phyloP scores from a whole-genome alignment of 176 grass and related monocot species.

The Chloris gayana region DNA sequence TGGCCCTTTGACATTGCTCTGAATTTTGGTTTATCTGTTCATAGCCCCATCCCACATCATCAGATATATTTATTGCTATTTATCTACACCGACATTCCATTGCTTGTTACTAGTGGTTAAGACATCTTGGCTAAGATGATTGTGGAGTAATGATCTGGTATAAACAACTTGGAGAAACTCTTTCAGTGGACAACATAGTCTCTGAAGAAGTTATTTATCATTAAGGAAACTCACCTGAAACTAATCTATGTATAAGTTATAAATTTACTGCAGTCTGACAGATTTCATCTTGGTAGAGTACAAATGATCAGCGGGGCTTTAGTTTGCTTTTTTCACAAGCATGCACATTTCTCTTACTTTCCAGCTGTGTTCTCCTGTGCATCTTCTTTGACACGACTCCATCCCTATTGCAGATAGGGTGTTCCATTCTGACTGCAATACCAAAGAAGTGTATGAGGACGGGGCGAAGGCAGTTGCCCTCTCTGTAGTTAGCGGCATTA shows the following conservation, averaged over 20 bases:
- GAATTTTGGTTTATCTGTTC: neutral
- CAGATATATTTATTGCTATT: neutral
- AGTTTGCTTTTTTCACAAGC: slow-evolving; percentile 34
- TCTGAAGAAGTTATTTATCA: neutral
- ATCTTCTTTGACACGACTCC: slow-evolving; percentile 35
- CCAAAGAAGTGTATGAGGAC: slow-evolving; percentile 79
- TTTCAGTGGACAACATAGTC: neutral
- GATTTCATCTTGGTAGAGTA: slow-evolving; percentile 21
- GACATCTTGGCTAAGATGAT: neutral
- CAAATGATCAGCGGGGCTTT: neutral
- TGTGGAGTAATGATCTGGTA: neutral
- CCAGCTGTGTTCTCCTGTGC: slow-evolving; percentile 15
- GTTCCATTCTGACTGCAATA: slow-evolving; percentile 70
- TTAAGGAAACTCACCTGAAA: slow-evolving; percentile 1
- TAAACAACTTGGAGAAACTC: slow-evolving; percentile 6
- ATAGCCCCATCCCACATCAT: neutral
- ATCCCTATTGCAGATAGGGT: slow-evolving; percentile 68
- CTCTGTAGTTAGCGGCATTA: slow-evolving; percentile 95
- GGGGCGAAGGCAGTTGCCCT: slow-evolving; percentile 85
- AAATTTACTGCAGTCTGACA: neutral
- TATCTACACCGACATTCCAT: neutral
- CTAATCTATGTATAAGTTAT: neutral
- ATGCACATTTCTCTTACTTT: slow-evolving; percentile 33
- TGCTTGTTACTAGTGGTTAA: neutral
- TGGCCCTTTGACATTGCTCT: neutral